Conservation (phyloP, 179 eudicot species). For the Silene noctiflora region DNA sequence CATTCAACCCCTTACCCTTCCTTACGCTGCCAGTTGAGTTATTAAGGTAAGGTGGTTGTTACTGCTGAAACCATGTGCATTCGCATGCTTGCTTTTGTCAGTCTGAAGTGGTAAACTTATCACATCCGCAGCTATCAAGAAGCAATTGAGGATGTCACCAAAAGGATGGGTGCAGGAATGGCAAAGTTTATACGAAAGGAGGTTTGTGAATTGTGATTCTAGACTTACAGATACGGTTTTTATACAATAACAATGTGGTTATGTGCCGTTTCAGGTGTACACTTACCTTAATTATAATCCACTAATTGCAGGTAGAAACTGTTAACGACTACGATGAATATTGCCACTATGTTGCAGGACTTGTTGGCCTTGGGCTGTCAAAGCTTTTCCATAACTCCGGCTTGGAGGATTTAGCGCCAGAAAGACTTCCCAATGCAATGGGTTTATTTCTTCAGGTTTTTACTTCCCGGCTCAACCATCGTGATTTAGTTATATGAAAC, state of each 20-base stretch:
- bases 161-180: slow-evolving; percentile 98
- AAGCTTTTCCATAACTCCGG: slow-evolving; percentile 91
- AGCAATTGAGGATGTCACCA: slow-evolving; percentile 84
- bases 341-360: slow-evolving; percentile 96
- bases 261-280: too few species aligned
- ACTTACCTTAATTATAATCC: neutral
- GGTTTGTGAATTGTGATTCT: slow-evolving; percentile 41
- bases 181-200: slow-evolving; percentile 89
- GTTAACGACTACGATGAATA: slow-evolving; percentile 86
- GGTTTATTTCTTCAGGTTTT: slow-evolving; percentile 93
- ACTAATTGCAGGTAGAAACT: slow-evolving; percentile 72
- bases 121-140: slow-evolving; percentile 66
- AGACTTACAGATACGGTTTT: neutral
- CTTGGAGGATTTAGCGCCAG: slow-evolving; percentile 64
- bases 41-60: too few species aligned
- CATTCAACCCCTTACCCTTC: too few species aligned
- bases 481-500: neutral
- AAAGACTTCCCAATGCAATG: slow-evolving; percentile 71
- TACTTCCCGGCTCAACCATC: slow-evolving; percentile 13
- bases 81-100: too few species aligned
- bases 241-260: too few species aligned
- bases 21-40: too few species aligned
- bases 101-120: neutral
- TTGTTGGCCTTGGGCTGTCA: slow-evolving; percentile 88
- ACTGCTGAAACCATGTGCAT: too few species aligned